Conservation (phyloP, 2,329 filamentous ascomycete species). For the Aschersonia sp. region DNA sequence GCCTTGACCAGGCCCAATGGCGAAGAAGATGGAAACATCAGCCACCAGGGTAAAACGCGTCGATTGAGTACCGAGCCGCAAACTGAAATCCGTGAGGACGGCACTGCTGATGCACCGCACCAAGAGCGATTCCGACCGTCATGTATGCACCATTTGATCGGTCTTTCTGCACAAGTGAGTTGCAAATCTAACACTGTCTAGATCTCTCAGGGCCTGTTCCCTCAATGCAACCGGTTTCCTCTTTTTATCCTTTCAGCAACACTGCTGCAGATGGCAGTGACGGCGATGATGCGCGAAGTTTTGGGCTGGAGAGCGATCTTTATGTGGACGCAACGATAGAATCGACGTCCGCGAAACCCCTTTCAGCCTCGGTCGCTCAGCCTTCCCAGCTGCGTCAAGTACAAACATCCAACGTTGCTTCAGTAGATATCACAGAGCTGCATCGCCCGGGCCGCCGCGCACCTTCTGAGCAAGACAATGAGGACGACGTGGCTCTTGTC, state of each 20-base stretch:
- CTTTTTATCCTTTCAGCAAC: neutral
- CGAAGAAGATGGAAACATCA: too few species aligned
- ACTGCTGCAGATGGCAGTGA: conserved; percentile 10
- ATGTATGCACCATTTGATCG: neutral
- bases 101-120: conserved; percentile 3
- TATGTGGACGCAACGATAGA: conserved; percentile 22
- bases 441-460: neutral
- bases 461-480: neutral
- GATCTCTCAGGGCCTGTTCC: conserved; percentile 3
- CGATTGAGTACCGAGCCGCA: neutral
- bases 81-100: conserved; percentile 5
- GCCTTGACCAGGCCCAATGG: conserved; percentile 9
- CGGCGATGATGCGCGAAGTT: conserved; percentile 18
- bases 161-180: neutral
- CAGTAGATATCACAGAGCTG: neutral
- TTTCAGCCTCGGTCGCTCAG: neutral
- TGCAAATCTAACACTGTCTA: neutral
- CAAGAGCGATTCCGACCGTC: conserved; percentile 1
- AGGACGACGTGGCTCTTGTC: conserved; percentile 1
- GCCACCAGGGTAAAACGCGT: too few species aligned
- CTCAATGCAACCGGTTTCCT: neutral
- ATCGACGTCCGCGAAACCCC: conserved; percentile 10
- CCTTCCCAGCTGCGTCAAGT: neutral
- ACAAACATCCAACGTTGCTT: neutral
- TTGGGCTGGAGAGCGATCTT: conserved; percentile 20